Conservation (phyloP, 73 alveolate species). For the Tetrahymena borealis region DNA sequence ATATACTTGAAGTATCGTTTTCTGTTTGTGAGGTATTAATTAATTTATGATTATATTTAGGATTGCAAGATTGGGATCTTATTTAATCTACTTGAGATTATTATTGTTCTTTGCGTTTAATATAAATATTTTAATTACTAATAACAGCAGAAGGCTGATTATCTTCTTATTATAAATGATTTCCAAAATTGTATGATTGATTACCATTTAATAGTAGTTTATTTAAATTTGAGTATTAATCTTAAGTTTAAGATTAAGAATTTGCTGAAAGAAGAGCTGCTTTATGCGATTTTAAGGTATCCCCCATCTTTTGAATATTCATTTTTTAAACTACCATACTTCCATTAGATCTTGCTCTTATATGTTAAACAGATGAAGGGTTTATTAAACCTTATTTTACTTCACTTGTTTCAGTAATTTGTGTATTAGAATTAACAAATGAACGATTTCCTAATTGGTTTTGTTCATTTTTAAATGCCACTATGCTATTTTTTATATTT, state of each 20-base stretch:
- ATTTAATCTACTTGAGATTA: neutral
- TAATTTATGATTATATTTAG: neutral
- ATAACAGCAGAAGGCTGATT: neutral
- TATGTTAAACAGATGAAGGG: neutral
- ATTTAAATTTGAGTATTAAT: neutral
- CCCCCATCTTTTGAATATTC: neutral
- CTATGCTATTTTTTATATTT: neutral
- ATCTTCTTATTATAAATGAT: neutral
- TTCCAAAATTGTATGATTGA: neutral
- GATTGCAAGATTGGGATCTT: neutral
- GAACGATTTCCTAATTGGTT: neutral
- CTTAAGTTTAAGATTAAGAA: neutral
- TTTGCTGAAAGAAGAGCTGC: neutral
- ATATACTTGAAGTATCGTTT: neutral
- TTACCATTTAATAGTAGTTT: neutral
- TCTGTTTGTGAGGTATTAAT: neutral
- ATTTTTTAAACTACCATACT: neutral
- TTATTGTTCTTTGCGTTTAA: neutral
- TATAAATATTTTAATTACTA: neutral
- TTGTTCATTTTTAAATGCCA: neutral
- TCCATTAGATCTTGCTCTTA: neutral
- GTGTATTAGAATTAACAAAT: neutral
- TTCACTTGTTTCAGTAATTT: neutral
- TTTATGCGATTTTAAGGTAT: neutral
- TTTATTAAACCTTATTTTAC: neutral